Evolutionary conservation across 768 basidiomycete genomes (phyloP).

Genomic region (Tricholoma flavovirens): DNA sequence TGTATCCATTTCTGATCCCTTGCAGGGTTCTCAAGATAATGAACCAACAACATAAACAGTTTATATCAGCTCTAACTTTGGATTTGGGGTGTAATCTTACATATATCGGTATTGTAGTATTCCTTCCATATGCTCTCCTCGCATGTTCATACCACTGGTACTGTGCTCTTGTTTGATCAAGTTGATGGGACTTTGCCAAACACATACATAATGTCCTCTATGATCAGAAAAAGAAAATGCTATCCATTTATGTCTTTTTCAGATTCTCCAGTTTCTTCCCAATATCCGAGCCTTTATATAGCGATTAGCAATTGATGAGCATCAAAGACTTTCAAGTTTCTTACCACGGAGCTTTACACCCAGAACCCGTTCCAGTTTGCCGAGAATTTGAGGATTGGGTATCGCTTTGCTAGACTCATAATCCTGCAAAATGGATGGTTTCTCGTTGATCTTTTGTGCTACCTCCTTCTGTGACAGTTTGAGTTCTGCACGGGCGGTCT

Average conservation of each 20-base stretch:
- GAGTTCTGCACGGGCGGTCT: slow-evolving; percentile 70
- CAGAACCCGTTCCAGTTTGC: slow-evolving; percentile 82
- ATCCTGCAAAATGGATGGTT: slow-evolving; percentile 81
- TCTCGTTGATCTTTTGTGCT: slow-evolving; percentile 91
- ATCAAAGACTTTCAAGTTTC: slow-evolving; percentile 16
- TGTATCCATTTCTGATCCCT: background rate
- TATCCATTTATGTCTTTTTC: slow-evolving; percentile 53
- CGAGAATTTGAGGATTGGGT: slow-evolving; percentile 80
- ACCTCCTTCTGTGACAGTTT: slow-evolving; percentile 88
- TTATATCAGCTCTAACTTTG: background rate
- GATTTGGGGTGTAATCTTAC: background rate
- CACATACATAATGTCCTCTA: slow-evolving; percentile 19
- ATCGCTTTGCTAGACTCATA: slow-evolving; percentile 87
- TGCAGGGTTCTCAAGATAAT: slow-evolving; percentile 23
- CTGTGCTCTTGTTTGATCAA: background rate
- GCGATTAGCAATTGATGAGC: background rate
- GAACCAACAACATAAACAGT: slow-evolving; percentile 13
- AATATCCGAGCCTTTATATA: slow-evolving; percentile 60
- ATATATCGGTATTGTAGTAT: background rate
- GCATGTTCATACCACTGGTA: background rate
- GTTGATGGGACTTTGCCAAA: background rate
- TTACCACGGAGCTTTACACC: slow-evolving; percentile 86
- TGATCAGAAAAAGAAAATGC: slow-evolving; percentile 19
- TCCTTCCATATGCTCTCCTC: background rate
- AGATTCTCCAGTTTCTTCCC: slow-evolving; percentile 80